Percentiles rank a stretch among this genome's conserved stretches.
These are phyloP conservation scores for Hypsizygus marmoreus DNA, from an alignment of 768 basidiomycete genomes.

Conservation along the genomic window DNA sequence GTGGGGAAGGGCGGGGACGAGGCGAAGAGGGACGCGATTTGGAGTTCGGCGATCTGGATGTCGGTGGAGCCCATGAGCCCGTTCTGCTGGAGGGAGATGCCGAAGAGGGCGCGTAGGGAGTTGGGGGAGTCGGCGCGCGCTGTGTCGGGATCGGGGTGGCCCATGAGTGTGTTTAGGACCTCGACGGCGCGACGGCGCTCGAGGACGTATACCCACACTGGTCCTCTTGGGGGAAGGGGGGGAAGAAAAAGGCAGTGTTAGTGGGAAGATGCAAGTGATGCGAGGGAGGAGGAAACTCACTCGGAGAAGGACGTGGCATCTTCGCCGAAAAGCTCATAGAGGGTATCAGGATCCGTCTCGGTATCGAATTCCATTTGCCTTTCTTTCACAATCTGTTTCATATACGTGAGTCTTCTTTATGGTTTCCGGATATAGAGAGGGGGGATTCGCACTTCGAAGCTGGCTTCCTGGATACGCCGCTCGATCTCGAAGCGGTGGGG, in stretches of 20 bases:
- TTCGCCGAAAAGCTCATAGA: slow-evolving; percentile 79
- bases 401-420: slow-evolving; percentile 17
- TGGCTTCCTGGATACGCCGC: slow-evolving; percentile 73
- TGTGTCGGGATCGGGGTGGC: slow-evolving; percentile 58
- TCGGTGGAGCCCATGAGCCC: slow-evolving; percentile 76
- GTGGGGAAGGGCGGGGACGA: slow-evolving; percentile 82
- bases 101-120: slow-evolving; percentile 74
- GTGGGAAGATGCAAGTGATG: slow-evolving; percentile 11
- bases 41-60: slow-evolving; percentile 68
- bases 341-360: slow-evolving; percentile 77
- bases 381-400: slow-evolving; percentile 76
- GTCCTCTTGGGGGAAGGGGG: no score
- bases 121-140: slow-evolving; percentile 58
- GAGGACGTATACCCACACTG: slow-evolving; percentile 91
- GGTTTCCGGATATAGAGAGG: slow-evolving; percentile 9
- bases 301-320: slow-evolving; percentile 74
- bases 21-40: slow-evolving; percentile 76
- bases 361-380: slow-evolving; percentile 88
- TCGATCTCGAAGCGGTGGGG: slow-evolving; percentile 79
- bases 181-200: slow-evolving; percentile 81
- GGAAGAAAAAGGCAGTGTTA: no score
- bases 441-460: slow-evolving; percentile 81
- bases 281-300: slow-evolving; percentile 47
- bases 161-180: slow-evolving; percentile 79
- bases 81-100: slow-evolving; percentile 54